phyloP scores from a whole-genome alignment of 192 early-diverging fungal species.

The Coemansia sp. region DNA sequence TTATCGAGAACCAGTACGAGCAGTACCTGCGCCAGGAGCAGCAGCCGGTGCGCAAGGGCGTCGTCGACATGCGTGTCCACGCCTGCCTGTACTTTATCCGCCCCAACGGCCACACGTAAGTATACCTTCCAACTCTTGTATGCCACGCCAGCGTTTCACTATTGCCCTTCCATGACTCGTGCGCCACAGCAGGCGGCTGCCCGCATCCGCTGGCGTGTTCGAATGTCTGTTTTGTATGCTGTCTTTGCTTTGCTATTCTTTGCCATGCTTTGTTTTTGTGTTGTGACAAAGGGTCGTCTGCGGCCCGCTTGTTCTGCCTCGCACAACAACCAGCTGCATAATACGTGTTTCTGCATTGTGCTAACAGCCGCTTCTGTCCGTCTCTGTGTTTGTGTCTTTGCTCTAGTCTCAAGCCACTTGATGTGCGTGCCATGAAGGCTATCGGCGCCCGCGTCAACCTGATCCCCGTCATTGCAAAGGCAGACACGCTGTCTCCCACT shows the following conservation, averaged over 20 bases:
- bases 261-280: conserved; percentile 5
- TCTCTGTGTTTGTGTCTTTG: neutral
- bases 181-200: conserved; percentile 6
- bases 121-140: conserved; percentile 33
- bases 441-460: conserved; percentile 94
- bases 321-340: neutral
- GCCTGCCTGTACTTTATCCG: conserved; percentile 99
- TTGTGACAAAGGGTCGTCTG: conserved; percentile 4
- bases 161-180: neutral
- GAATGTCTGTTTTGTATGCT: neutral
- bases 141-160: conserved; percentile 4
- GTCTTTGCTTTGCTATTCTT: neutral
- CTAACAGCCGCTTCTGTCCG: neutral
- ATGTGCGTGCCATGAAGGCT: conserved; percentile 98
- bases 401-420: conserved; percentile 73
- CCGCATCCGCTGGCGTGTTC: neutral
- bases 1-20: conserved; percentile 98
- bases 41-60: conserved; percentile 78
- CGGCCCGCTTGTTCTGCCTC: neutral
- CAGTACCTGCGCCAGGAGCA: conserved; percentile 91
- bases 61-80: conserved; percentile 95
- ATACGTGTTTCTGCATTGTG: neutral
- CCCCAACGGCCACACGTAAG: conserved; percentile 91
- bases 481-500: conserved; percentile 92
- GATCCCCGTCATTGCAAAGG: conserved; percentile 98